Conservation (phyloP, 2,329 filamentous ascomycete species). For the Cladophialophora immunda region DNA sequence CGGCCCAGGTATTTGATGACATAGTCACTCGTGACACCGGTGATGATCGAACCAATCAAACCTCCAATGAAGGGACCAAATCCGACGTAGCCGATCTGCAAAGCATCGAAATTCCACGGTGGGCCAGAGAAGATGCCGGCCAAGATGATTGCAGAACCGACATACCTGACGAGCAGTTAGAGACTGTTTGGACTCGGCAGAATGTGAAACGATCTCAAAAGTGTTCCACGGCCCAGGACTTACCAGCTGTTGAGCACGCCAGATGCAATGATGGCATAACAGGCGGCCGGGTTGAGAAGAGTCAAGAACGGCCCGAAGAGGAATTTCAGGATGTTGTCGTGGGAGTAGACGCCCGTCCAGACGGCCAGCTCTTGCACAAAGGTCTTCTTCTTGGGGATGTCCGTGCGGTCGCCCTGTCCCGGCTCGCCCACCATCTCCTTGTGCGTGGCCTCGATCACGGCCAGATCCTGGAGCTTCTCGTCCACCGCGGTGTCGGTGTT, state of each 20-base stretch:
- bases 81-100: constrained; percentile 42
- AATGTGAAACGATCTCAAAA: no score
- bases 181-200: neutral
- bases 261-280: constrained; percentile 38
- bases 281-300: constrained; percentile 44
- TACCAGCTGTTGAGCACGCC: constrained; percentile 42
- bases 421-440: constrained; percentile 28
- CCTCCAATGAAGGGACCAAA: constrained; percentile 35
- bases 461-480: constrained; percentile 34
- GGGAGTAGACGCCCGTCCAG: constrained; percentile 37
- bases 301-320: constrained; percentile 46
- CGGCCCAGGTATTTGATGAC: constrained; percentile 50
- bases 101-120: constrained; percentile 45
- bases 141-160: constrained; percentile 41
- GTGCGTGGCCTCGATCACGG: constrained; percentile 31
- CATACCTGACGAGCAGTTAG: constrained; percentile 28
- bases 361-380: constrained; percentile 38
- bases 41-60: constrained; percentile 49
- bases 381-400: constrained; percentile 32
- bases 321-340: constrained; percentile 39
- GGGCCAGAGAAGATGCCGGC: constrained; percentile 45
- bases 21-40: constrained; percentile 46
- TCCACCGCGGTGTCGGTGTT: constrained; percentile 38
- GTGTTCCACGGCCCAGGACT: constrained; percentile 16
- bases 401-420: constrained; percentile 14